These are phyloP conservation scores for Xylaria venustula DNA, from an alignment of 495 filamentous ascomycete genomes.

Conservation along the genomic window DNA sequence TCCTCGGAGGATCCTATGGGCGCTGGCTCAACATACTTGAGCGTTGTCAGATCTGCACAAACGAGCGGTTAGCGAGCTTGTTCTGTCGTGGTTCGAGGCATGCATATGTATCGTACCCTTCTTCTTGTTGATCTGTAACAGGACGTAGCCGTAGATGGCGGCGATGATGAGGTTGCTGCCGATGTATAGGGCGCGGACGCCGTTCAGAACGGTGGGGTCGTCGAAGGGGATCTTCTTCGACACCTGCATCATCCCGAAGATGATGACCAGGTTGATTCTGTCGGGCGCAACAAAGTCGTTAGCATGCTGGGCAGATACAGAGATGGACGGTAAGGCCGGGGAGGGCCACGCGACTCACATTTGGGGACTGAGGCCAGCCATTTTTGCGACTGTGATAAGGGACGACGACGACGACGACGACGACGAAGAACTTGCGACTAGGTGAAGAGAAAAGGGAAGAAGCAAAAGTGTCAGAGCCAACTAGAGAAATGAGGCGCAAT, in stretches of 20 bases:
- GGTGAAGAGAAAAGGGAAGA: background rate
- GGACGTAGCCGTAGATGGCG: conserved; percentile 77
- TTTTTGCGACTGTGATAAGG: conserved; percentile 30
- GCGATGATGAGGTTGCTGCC: conserved; percentile 87
- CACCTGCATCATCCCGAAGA: conserved; percentile 96
- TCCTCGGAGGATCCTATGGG: conserved; percentile 89
- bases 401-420: no score
- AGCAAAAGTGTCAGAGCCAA: background rate
- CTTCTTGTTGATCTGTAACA: conserved; percentile 82
- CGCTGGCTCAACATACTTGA: conserved; percentile 97
- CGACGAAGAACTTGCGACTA: background rate
- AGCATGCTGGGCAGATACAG: background rate
- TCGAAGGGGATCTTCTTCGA: conserved; percentile 96
- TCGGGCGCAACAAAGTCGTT: conserved; percentile 16
- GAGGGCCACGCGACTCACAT: conserved; percentile 38
- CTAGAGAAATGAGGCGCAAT: background rate
- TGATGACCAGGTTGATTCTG: conserved; percentile 91
- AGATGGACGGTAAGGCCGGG: conserved; percentile 4
- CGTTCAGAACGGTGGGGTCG: conserved; percentile 78
- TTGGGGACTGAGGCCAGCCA: conserved; percentile 51
- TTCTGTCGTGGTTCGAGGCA: background rate
- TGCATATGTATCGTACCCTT: conserved; percentile 66
- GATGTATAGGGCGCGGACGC: conserved; percentile 79
- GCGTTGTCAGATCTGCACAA: conserved; percentile 80
- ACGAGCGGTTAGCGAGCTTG: conserved; percentile 13